Conservation (phyloP, 192 early-diverging fungal species). For the Dissophora globulifera region DNA sequence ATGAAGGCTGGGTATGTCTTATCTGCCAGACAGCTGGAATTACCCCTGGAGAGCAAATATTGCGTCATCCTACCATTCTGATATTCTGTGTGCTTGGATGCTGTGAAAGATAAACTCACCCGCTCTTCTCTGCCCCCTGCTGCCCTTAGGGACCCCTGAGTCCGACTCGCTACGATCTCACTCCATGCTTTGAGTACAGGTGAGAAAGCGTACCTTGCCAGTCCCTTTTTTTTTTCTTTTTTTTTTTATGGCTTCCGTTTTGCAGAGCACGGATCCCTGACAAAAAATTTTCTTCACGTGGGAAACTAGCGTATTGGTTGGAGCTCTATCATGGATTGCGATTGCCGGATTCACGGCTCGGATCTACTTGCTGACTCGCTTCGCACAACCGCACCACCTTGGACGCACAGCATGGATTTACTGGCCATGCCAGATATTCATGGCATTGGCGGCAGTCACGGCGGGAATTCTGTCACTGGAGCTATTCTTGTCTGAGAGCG, state of each 20-base stretch:
- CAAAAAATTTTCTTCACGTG: too few relatives aligned
- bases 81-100: not conserved
- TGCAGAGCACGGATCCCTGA: too few relatives aligned
- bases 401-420: conserved; percentile 38
- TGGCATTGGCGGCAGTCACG: conserved; percentile 2
- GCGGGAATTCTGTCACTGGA: not conserved
- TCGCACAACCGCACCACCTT: conserved; percentile 7
- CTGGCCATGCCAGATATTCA: conserved; percentile 36
- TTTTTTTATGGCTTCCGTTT: too few relatives aligned
- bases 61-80: too few relatives aligned
- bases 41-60: too few relatives aligned
- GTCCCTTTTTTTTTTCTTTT: not conserved
- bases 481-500: not conserved
- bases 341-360: not conserved
- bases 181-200: conserved; percentile 48
- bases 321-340: not conserved
- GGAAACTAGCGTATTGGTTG: conserved; percentile 21
- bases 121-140: too few relatives aligned
- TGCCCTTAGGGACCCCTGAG: conserved; percentile 41
- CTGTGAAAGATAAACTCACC: too few relatives aligned
- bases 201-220: not conserved
- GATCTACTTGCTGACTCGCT: not conserved
- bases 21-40: too few relatives aligned
- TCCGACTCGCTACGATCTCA: conserved; percentile 40
- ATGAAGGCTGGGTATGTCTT: conserved; percentile 12